These are phyloP conservation scores for Paulownia fortunei DNA, from an alignment of 257 asterid genomes.

Conservation along the genomic window DNA sequence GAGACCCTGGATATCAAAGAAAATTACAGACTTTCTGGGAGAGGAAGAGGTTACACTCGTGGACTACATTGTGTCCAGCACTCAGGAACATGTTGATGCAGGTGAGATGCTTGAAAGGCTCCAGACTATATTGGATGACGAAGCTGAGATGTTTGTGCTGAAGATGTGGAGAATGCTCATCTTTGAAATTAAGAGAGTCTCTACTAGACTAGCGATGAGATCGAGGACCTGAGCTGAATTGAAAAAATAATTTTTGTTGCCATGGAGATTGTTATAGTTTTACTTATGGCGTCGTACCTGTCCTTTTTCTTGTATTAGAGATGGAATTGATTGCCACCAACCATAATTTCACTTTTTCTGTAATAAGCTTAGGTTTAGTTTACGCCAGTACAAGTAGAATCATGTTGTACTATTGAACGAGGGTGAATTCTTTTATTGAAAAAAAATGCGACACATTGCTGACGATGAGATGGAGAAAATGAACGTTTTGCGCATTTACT, in stretches of 20 bases:
- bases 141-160: conserved; percentile 98
- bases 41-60: conserved; percentile 95
- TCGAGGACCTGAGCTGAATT: conserved; percentile 53
- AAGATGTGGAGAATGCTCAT: conserved; percentile 99
- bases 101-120: conserved; percentile 94
- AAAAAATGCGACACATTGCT: not conserved
- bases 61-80: conserved; percentile 88
- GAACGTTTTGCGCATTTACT: no score
- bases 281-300: no score
- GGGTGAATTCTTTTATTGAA: not conserved
- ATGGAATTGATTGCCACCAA: conserved; percentile 30
- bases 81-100: conserved; percentile 90
- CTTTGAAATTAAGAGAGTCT: conserved; percentile 93
- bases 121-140: conserved; percentile 89
- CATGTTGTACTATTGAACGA: conserved; percentile 28
- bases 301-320: conserved; percentile 29
- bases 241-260: conserved; percentile 15
- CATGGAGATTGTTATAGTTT: not conserved
- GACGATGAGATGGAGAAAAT: no score
- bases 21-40: conserved; percentile 89
- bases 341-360: conserved; percentile 22
- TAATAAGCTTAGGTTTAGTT: conserved; percentile 27
- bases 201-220: conserved; percentile 73
- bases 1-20: conserved; percentile 97
- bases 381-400: conserved; percentile 27